Base-by-base conservation (phyloP, 208 protist species). In the Lotmaria passim region DNA sequence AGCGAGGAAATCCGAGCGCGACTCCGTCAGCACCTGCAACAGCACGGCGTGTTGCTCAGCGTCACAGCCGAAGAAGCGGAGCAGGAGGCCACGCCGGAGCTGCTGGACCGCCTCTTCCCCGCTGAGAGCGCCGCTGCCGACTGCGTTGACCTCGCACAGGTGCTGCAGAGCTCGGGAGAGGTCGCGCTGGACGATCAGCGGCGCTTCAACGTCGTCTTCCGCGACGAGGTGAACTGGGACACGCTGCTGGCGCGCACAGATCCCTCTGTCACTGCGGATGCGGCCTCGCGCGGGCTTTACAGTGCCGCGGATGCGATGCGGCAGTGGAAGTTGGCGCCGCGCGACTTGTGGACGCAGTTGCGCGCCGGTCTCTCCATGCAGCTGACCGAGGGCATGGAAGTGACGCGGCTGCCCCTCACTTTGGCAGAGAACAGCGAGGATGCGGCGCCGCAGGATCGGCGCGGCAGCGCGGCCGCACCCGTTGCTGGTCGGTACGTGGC, bases 281-380 rank as follows among this genome's bases (percentile, higher is more conserved):
- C 23, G n/a, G n/a, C n/a, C n/a, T n/a, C 59, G 15, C 34, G 23
- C 23, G 53, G 33, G 2, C 53, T 75, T 36, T 69, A 75, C 63
- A 77, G 71, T 24, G 71, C 71, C 34, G 53, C 63, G 1, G 71
- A 77, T 61, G 71, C 71, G 44, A 66, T 77, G 63, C 44, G 36
- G 31, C 11, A 48, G n/a, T 77, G 71, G 71, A 1, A 12, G 30
- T 56, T 50, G 53, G 56, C 71, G 3, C 47, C 71, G 33, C 47
- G 36, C 7, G 57, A 70, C 7, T 23, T 77, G 71, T 77, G 71
- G 71, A 8, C 24, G 19, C 47, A 50, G 15, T 17, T 66, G 15
- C 63, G 52, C 23, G 24, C 51, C n/a, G 71, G 71, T 38, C 43
- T 67, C 23, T 65, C 71, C 24, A 71, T 77, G 63, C 71, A 30